Conservation (phyloP, 441 rosid genomes). For the Pelargonium myrrhifolium region DNA sequence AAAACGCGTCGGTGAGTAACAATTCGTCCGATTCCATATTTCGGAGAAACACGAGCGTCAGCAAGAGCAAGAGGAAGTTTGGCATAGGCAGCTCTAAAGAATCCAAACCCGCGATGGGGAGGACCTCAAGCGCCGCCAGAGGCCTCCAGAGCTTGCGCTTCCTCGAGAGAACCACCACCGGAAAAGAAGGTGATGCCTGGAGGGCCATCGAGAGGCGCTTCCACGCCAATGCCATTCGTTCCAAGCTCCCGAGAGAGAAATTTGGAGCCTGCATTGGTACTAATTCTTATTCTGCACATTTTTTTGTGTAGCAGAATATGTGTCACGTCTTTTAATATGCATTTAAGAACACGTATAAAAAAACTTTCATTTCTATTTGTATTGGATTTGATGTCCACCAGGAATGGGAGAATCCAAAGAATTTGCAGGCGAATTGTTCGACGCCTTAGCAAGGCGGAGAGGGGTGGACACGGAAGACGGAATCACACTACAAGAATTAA, state of each 20-base stretch:
- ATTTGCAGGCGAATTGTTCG: constrained; percentile 64
- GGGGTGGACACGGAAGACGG: constrained; percentile 39
- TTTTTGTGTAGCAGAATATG: too few species aligned
- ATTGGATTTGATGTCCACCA: constrained; percentile 7
- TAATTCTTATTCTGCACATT: neutral
- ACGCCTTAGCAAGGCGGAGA: constrained; percentile 67
- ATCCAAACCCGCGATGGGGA: too few species aligned
- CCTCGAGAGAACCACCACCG: constrained; percentile 8
- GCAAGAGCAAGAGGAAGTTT: neutral
- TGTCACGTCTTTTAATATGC: too few species aligned
- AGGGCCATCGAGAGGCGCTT: neutral
- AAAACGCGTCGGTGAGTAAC: neutral
- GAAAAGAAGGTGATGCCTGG: constrained; percentile 5
- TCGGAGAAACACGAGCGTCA: neutral
- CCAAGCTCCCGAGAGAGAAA: neutral
- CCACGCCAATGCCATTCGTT: neutral
- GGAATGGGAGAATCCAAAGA: constrained; percentile 89
- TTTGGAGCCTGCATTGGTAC: constrained; percentile 3
- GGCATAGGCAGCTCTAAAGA: too few species aligned
- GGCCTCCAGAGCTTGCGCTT: constrained; percentile 2
- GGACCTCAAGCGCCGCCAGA: constrained; percentile 3
- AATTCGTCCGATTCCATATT: neutral
- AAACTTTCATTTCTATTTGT: neutral
- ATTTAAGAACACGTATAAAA: too few species aligned
- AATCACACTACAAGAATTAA: constrained; percentile 52